Evolutionary conservation across 345 rosid genomes (phyloP).

Genomic region (Punica granatum): DNA sequence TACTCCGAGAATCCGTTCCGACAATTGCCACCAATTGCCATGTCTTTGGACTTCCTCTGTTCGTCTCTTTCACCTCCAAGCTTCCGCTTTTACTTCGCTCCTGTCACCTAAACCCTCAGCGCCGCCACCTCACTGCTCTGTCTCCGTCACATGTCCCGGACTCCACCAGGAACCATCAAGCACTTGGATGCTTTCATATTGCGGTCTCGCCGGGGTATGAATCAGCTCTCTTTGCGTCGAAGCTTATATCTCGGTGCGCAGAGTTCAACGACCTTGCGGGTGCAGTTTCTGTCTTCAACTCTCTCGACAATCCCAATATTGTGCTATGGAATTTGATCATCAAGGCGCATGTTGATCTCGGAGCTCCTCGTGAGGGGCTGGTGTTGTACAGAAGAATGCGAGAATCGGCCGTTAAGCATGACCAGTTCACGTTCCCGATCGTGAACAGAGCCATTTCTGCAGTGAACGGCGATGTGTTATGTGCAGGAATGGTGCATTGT

Average conservation of each 20-base stretch:
- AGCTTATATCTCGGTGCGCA: not conserved
- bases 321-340: conserved; percentile 23
- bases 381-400: conserved; percentile 21
- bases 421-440: conserved; percentile 31
- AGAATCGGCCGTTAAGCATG: conserved; percentile 16
- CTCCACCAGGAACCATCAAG: too few species aligned
- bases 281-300: conserved; percentile 13
- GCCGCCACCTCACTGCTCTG: too few species aligned
- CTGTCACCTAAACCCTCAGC: too few species aligned
- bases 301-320: conserved; percentile 4
- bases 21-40: too few species aligned
- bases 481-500: conserved; percentile 23
- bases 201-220: too few species aligned
- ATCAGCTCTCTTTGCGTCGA: not conserved
- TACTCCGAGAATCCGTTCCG: too few species aligned
- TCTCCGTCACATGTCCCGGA: too few species aligned
- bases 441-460: conserved; percentile 19
- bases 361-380: conserved; percentile 13
- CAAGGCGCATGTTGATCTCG: not conserved
- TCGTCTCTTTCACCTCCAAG: conserved; percentile 9
- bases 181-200: too few species aligned
- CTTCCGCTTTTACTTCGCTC: conserved; percentile 8
- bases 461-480: not conserved
- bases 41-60: too few species aligned
- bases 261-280: conserved; percentile 11